Evolutionary conservation across 345 rosid genomes (phyloP), one percentile per base, ranked within the genome.

Genomic region (Murraya koenigii): DNA sequence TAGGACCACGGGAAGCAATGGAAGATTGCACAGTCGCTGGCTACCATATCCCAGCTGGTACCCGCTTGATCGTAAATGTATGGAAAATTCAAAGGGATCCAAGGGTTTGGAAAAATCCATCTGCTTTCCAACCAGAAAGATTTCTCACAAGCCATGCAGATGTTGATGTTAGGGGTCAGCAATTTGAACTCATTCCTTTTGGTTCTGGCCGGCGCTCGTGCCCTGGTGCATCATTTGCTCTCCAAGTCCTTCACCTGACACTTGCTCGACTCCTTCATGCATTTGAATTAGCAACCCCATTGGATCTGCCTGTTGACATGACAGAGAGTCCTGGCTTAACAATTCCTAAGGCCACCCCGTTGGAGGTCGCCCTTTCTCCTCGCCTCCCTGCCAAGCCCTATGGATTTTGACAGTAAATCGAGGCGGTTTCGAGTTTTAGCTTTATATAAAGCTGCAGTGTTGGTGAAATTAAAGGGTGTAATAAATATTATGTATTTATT

Each of bases 31-130:
- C 41, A 0, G 66, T 92, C 32, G 78, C 76, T 0, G 92, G 90
- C 59, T 88, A 86, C 73, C 71, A 76, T 28, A 81, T 89, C 36
- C 47, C 83, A 9, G 64, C 79, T 1, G 92, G 91, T 54, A 88
- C 91, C 7, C 86, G 86, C n/a, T 58, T 90, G 81, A 26, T 87
- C 4, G 78, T 88, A 38, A 88, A 91, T 69, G 75, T 83, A 8
- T 85, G 88, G 90, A 90, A 90, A 82, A 83, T 91, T 66, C 91
- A 83, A 20, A 80, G 86, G 54, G 91, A 89, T 64, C 87, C 86
- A 0, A 67, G 66, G 10, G 78, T 80, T 8, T 89, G 82, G 85
- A 17, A n/a, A 20, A 78, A 82, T 28, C 87, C 93, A 47, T 32
- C 62, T 2, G 87, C 82, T 76, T 89, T 89, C 23, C 38, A 72